A percentile compares a stretch with the other conserved stretches of the same genome.
phyloP scores from a whole-genome alignment of 1,284 basidiomycete species.

The Athelia psychrophila region DNA sequence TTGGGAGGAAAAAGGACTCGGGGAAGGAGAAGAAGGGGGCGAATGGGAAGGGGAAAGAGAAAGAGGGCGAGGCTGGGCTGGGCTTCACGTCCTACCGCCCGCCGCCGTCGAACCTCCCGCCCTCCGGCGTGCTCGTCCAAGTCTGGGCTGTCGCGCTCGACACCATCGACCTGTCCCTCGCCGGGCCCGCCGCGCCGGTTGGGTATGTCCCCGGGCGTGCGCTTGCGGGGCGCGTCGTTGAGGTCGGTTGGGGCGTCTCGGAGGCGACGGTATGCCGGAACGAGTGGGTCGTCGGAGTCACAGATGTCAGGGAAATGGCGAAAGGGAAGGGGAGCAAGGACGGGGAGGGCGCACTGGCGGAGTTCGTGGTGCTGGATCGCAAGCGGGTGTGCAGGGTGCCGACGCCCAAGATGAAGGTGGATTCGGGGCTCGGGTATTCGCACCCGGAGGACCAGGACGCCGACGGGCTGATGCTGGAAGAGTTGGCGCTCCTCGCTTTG shows the following conservation, averaged over 20 bases:
- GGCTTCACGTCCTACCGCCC: constrained; percentile 65
- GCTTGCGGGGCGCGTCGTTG: constrained; percentile 78
- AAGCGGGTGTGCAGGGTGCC: constrained; percentile 74
- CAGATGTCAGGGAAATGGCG: constrained; percentile 72
- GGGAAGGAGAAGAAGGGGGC: constrained; percentile 2
- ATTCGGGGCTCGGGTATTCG: constrained; percentile 2
- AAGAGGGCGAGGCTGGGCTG: constrained; percentile 35
- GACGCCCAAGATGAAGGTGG: constrained; percentile 38
- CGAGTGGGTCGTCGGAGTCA: constrained; percentile 80
- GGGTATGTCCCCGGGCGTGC: constrained; percentile 82
- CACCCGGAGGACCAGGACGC: constrained; percentile 6
- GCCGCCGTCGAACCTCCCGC: constrained; percentile 70
- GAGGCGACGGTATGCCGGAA: constrained; percentile 63
- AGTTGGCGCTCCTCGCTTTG: constrained; percentile 76
- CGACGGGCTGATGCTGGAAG: constrained; percentile 55
- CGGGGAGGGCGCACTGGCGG: constrained; percentile 71
- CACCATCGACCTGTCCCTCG: constrained; percentile 59
- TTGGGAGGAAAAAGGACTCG: constrained; percentile 13
- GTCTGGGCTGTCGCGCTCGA: constrained; percentile 85
- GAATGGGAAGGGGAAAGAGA: constrained; percentile 7
- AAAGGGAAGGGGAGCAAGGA: constrained; percentile 32
- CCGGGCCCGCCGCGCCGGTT: constrained; percentile 32
- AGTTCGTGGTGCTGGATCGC: constrained; percentile 81
- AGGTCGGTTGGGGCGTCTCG: constrained; percentile 77
- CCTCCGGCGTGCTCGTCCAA: constrained; percentile 73